Percentiles rank a stretch among this genome's conserved stretches.
These are phyloP conservation scores for Cutaneotrichosporon mucoides DNA, from an alignment of 1,284 basidiomycete species.

Conservation along the genomic window DNA sequence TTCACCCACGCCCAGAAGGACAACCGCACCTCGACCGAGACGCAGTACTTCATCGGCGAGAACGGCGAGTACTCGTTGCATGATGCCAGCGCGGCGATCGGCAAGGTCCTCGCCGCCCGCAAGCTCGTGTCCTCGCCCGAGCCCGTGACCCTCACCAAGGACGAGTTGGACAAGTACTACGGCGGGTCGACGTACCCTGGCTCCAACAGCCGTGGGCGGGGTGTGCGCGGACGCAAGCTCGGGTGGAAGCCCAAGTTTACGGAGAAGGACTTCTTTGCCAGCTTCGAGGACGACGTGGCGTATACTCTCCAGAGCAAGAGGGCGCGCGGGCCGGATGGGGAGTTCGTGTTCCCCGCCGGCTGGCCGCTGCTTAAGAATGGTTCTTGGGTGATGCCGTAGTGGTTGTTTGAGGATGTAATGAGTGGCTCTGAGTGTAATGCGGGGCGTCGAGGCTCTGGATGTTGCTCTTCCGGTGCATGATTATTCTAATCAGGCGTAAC, in stretches of 20 bases:
- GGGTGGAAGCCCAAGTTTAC: constrained; percentile 49
- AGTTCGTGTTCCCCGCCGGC: constrained; percentile 4
- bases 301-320: constrained; percentile 8
- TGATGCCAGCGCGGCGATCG: constrained; percentile 36
- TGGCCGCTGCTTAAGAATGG: constrained; percentile 7
- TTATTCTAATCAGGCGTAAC: no score
- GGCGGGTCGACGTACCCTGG: constrained; percentile 51
- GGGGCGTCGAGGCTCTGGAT: no score
- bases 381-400: not conserved
- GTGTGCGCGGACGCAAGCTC: constrained; percentile 55
- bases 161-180: constrained; percentile 46
- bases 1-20: constrained; percentile 25
- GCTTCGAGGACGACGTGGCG: constrained; percentile 18
- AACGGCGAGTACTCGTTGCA: constrained; percentile 44
- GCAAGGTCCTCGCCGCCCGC: constrained; percentile 23
- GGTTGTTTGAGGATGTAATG: no score
- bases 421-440: no score
- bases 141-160: constrained; percentile 34
- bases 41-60: constrained; percentile 47
- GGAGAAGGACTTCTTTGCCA: constrained; percentile 26
- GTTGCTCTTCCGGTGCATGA: no score
- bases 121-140: constrained; percentile 27
- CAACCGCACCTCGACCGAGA: constrained; percentile 35
- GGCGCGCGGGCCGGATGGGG: constrained; percentile 4
- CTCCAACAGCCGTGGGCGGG: constrained; percentile 56